Evolutionary conservation across 2,329 filamentous ascomycete species (phyloP).

Genomic region (Capronia epimyces): DNA sequence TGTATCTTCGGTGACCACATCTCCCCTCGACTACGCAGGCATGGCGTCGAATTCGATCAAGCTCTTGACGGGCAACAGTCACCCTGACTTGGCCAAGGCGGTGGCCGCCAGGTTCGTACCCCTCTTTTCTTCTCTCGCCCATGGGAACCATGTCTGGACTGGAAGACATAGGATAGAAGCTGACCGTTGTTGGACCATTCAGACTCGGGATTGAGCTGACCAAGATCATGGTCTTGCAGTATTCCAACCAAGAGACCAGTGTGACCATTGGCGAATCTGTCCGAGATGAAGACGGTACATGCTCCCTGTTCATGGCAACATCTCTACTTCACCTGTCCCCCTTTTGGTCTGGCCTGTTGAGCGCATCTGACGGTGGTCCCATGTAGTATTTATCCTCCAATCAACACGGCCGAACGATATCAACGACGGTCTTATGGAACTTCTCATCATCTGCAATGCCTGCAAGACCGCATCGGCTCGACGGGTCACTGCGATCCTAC

Average conservation of each 20-base stretch:
- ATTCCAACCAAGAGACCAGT: slow-evolving; percentile 56
- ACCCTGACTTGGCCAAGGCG: slow-evolving; percentile 64
- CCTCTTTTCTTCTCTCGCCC: background rate
- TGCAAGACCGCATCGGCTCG: slow-evolving; percentile 80
- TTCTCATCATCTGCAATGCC: slow-evolving; percentile 96
- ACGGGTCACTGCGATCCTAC: slow-evolving; percentile 89
- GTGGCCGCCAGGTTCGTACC: slow-evolving; percentile 59
- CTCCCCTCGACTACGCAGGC: slow-evolving; percentile 15
- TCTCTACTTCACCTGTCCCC: background rate
- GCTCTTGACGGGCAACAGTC: slow-evolving; percentile 68
- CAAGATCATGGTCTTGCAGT: slow-evolving; percentile 63
- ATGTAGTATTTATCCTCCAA: slow-evolving; percentile 83
- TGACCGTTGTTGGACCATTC: slow-evolving; percentile 2
- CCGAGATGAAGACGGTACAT: slow-evolving; percentile 81
- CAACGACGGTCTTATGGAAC: slow-evolving; percentile 97
- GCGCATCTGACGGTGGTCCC: slow-evolving; percentile 5
- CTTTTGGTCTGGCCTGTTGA: background rate
- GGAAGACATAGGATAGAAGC: background rate
- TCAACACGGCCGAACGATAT: slow-evolving; percentile 83
- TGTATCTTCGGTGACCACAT: slow-evolving; percentile 23
- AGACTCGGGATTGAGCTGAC: slow-evolving; percentile 63
- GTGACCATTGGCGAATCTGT: slow-evolving; percentile 96
- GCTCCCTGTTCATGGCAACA: slow-evolving; percentile 19
- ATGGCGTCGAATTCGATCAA: slow-evolving; percentile 69
- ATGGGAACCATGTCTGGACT: background rate